Conservation (phyloP, 495 filamentous ascomycete species). For the Penicillium roqueforti region DNA sequence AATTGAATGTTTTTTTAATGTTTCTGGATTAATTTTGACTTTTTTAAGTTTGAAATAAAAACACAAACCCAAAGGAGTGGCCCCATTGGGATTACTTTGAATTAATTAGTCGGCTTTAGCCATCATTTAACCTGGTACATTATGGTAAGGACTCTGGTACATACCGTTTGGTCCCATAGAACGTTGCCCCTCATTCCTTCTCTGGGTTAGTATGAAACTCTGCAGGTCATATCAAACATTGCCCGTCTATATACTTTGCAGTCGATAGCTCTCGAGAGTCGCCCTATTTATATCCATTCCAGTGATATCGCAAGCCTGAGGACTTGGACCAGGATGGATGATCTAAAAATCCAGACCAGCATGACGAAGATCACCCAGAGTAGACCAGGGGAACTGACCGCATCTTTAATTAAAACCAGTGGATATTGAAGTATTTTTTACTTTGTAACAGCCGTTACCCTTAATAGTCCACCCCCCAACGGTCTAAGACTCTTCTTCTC, state of each 20-base stretch:
- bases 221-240: not conserved
- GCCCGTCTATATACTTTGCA: no score
- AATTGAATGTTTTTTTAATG: not conserved
- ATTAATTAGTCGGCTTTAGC: no score
- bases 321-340: no score
- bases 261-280: no score
- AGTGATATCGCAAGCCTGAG: no score
- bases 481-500: conserved; percentile 14
- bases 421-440: conserved; percentile 9
- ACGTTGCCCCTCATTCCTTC: conserved; percentile 9
- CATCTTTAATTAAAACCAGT: conserved; percentile 16
- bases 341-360: no score
- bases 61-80: no score
- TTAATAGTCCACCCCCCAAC: not conserved
- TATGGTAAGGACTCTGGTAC: no score
- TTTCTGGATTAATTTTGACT: not conserved
- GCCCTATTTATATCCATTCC: no score
- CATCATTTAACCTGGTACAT: no score
- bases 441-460: conserved; percentile 3
- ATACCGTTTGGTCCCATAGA: not conserved
- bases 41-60: no score
- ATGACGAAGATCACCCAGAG: not conserved
- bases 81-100: no score
- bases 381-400: not conserved
- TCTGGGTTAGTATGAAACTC: conserved; percentile 6